Conservation (phyloP, 1,284 basidiomycete genomes). For the Thecaphora thlaspeos region DNA sequence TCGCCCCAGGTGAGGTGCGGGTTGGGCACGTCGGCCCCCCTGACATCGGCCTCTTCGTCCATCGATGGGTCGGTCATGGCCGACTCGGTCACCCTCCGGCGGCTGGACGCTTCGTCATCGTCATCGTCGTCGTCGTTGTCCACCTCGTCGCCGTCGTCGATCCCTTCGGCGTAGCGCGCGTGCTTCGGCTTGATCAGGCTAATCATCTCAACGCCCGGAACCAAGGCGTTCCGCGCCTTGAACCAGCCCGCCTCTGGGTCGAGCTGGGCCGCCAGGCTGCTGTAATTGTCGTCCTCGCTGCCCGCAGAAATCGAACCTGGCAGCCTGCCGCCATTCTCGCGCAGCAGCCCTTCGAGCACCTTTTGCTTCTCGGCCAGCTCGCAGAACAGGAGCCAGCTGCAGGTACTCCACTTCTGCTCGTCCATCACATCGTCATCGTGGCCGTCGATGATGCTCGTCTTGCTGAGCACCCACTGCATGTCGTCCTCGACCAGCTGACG, state of each 20-base stretch:
- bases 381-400: conserved; percentile 50
- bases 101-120: conserved; percentile 8
- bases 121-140: conserved; percentile 30
- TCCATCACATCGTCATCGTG: conserved; percentile 56
- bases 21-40: conserved; percentile 44
- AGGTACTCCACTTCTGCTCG: conserved; percentile 54
- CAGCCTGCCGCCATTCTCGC: conserved; percentile 17
- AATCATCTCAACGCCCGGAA: conserved; percentile 20
- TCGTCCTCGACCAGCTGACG: conserved; percentile 51
- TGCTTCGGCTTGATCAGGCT: background rate
- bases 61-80: conserved; percentile 34
- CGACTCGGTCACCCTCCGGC: conserved; percentile 23
- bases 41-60: conserved; percentile 36
- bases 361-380: conserved; percentile 45
- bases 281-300: conserved; percentile 26
- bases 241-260: conserved; percentile 33
- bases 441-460: conserved; percentile 54
- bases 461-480: conserved; percentile 50
- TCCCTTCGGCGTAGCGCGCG: background rate
- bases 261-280: conserved; percentile 29
- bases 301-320: conserved; percentile 2
- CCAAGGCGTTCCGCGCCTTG: conserved; percentile 20
- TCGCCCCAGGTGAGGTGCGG: conserved; percentile 52
- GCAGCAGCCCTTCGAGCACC: conserved; percentile 37
- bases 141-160: conserved; percentile 6